Evolutionary conservation across 352 stramenopile genomes (phyloP).

Genomic region (Phytophthora macrochlamydospora): DNA sequence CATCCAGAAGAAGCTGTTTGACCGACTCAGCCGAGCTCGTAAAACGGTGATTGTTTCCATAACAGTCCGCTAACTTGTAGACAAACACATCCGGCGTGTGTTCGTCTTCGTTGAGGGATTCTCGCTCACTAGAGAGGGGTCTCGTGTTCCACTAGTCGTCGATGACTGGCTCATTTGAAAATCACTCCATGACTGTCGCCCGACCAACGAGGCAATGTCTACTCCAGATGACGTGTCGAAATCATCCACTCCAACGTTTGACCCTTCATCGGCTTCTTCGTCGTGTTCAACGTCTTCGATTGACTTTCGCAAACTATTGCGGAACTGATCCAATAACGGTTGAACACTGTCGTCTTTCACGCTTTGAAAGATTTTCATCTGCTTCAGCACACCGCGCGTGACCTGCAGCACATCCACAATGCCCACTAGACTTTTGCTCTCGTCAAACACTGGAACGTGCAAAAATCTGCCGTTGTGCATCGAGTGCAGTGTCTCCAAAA

Average conservation of each 20-base stretch:
- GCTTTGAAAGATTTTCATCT: constrained; percentile 82
- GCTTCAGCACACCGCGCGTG: constrained; percentile 86
- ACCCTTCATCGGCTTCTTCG: constrained; percentile 38
- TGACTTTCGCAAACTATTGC: constrained; percentile 53
- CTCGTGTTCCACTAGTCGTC: constrained; percentile 25
- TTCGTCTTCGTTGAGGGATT: constrained; percentile 37
- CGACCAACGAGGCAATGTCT: constrained; percentile 39
- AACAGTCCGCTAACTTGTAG: constrained; percentile 84
- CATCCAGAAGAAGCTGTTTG: constrained; percentile 69
- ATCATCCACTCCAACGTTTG: constrained; percentile 37
- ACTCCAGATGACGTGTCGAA: constrained; percentile 24
- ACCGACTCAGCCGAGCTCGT: constrained; percentile 82
- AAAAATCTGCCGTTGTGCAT: constrained; percentile 98
- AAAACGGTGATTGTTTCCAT: constrained; percentile 85
- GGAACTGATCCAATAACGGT: constrained; percentile 80
- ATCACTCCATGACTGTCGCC: constrained; percentile 50
- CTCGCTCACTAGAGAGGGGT: constrained; percentile 31
- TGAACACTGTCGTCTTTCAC: constrained; percentile 72
- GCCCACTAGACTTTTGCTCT: constrained; percentile 88
- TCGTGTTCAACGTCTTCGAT: constrained; percentile 45
- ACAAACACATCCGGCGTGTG: constrained; percentile 66
- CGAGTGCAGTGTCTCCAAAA: constrained; percentile 96
- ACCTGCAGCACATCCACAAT: constrained; percentile 97
- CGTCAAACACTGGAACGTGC: constrained; percentile 95
- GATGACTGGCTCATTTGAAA: constrained; percentile 43